A percentile compares a stretch with the other conserved stretches of the same genome.
Evolutionary conservation across 352 stramenopile species (phyloP).

Genomic region (Phytopythium sindhum): DNA sequence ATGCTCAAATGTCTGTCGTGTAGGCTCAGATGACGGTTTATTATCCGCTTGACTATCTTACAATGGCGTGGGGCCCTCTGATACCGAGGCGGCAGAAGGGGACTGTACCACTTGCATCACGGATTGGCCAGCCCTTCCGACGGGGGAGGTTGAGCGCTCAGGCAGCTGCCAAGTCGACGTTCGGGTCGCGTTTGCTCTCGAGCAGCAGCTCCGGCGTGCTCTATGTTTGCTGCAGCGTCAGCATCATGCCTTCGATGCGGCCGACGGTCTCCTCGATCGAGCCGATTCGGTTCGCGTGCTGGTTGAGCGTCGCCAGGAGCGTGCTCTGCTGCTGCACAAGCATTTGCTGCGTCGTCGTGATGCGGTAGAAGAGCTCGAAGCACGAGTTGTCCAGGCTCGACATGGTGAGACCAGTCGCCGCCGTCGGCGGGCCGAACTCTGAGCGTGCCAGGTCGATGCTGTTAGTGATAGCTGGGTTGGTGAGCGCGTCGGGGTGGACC

Average conservation of each 20-base stretch:
- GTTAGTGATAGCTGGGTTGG: background rate
- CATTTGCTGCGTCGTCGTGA: conserved; percentile 65
- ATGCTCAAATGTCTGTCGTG: too few relatives aligned
- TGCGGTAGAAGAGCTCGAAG: conserved; percentile 53
- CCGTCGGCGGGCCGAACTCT: background rate
- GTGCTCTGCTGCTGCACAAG: conserved; percentile 49
- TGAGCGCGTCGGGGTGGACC: background rate
- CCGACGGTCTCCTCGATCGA: conserved; percentile 46
- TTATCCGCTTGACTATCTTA: background rate
- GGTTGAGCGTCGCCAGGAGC: conserved; percentile 34
- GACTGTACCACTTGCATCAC: background rate
- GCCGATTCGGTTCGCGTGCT: conserved; percentile 50
- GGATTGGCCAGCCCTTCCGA: background rate
- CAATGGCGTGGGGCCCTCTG: background rate
- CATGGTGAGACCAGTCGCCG: background rate
- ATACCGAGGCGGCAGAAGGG: too few relatives aligned
- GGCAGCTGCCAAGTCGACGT: background rate
- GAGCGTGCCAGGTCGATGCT: background rate
- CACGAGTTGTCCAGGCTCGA: conserved; percentile 27
- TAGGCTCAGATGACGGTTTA: background rate
- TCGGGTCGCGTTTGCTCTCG: background rate
- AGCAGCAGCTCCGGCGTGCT: conserved; percentile 13
- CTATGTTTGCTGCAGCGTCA: conserved; percentile 20
- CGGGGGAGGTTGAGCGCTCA: background rate
- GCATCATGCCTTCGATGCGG: conserved; percentile 40